Conservation (phyloP, 192 early-diverging fungal genomes). For the Coemansia sp. region DNA sequence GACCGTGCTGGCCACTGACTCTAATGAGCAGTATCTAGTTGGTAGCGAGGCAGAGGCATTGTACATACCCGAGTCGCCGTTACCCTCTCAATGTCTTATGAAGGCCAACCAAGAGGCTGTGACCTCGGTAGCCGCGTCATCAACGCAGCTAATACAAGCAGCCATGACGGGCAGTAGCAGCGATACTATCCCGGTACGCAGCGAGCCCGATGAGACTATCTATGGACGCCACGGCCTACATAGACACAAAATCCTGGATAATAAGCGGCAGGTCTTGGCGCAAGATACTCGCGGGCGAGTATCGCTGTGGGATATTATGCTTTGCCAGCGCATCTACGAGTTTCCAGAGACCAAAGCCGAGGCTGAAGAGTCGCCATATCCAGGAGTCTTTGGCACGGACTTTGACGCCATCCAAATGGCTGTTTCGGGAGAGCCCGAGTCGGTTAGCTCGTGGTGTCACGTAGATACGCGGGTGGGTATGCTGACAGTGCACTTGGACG, state of each 20-base stretch:
- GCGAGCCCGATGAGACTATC: constrained; percentile 42
- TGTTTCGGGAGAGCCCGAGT: constrained; percentile 61
- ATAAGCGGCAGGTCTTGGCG: constrained; percentile 84
- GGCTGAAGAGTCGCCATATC: constrained; percentile 54
- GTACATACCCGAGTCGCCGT: constrained; percentile 39
- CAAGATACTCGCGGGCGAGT: constrained; percentile 80
- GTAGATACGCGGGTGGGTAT: constrained; percentile 90
- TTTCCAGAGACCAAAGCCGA: constrained; percentile 43
- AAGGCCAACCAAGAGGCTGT: constrained; percentile 4
- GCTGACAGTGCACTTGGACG: constrained; percentile 86
- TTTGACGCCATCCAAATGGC: constrained; percentile 37
- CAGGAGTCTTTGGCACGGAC: constrained; percentile 42
- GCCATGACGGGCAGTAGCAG: background rate
- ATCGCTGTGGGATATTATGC: constrained; percentile 90
- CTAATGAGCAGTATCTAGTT: background rate
- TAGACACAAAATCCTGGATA: constrained; percentile 74
- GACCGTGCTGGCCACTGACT: constrained; percentile 4
- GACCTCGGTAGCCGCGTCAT: background rate
- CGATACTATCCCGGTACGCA: constrained; percentile 36
- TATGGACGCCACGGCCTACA: constrained; percentile 67
- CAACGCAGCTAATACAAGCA: background rate
- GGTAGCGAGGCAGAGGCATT: constrained; percentile 7
- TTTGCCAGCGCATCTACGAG: constrained; percentile 58
- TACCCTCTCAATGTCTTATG: constrained; percentile 41
- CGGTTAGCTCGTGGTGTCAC: constrained; percentile 88